Evolutionary conservation across 495 filamentous ascomycete species (phyloP), one percentile per base, ranked within the genome.

Genomic region (Xylaria curta): DNA sequence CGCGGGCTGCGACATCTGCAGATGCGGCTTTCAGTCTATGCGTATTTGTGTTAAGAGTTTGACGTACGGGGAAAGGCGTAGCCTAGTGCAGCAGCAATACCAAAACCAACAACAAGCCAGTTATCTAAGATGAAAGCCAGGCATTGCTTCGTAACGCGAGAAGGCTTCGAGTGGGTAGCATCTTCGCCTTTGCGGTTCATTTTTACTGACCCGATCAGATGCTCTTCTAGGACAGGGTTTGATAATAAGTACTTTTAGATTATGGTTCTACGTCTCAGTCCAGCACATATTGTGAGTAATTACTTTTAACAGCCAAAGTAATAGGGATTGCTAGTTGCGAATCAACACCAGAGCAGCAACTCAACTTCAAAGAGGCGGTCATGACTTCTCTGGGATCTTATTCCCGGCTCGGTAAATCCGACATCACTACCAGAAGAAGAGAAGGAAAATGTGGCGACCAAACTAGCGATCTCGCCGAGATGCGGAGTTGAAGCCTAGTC

Each of bases 51-150:
- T 38, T 33, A 24, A 40, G 38, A n/a, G 44, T 47, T 59, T n/a
- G 38, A 74, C 79, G 51, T 76, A 81, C 79, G 38, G 26, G 87
- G 86, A 71, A 88, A 87, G 63, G 81, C 84, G 74, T 87, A 87
- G 56, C 84, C 87, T 33, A 88, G 77, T 0, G 83, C 76, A 70
- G 84, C 86, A 61, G 76, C 86, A 15, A 87, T 70, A 10, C 85
- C 86, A 66, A 89, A 87, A 31, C 85, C 87, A 67, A 89, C 81
- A 21, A 88, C 80, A 44, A 89, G 84, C 86, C 87, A 89, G 74
- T 89, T 87, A 59, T 82, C 82, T 38, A 84, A 77, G 69, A 89
- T 70, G 72, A 87, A 81, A 15, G 62, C 65, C 8, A 81, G 60
- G 49, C 77, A 72, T 46, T 49, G 72, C 42, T 67, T 76, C 49